A percentile compares a stretch with the other conserved stretches of the same genome.
Conservation (phyloP, 345 rosid genomes). For the Eucalyptus polyanthemos region DNA sequence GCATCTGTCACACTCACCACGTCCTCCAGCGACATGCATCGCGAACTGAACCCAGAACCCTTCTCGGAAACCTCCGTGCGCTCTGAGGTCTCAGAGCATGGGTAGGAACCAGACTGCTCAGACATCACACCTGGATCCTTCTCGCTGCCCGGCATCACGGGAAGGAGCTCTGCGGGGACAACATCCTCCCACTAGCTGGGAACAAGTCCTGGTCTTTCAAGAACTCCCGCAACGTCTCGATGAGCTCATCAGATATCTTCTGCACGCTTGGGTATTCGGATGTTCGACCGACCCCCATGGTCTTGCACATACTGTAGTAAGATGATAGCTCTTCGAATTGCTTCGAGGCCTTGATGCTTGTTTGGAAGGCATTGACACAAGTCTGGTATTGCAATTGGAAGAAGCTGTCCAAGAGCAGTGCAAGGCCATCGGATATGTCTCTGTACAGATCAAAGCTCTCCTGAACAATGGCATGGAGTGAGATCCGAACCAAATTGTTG, state of each 20-base stretch:
- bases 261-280: slow-evolving; percentile 80
- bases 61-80: slow-evolving; percentile 8
- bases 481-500: slow-evolving; percentile 34
- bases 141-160: not conserved
- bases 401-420: slow-evolving; percentile 52
- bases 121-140: not conserved
- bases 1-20: slow-evolving; percentile 22
- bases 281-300: slow-evolving; percentile 45
- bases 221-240: slow-evolving; percentile 70
- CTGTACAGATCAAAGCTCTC: slow-evolving; percentile 80
- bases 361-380: slow-evolving; percentile 50
- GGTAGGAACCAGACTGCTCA: slow-evolving; percentile 6
- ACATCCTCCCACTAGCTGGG: slow-evolving; percentile 7
- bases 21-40: slow-evolving; percentile 44
- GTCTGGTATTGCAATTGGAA: slow-evolving; percentile 56
- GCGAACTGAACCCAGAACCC: slow-evolving; percentile 24
- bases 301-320: slow-evolving; percentile 47
- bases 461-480: slow-evolving; percentile 37
- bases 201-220: slow-evolving; percentile 65
- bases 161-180: slow-evolving; percentile 10
- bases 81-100: slow-evolving; percentile 3
- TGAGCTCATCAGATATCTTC: slow-evolving; percentile 56
- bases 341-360: slow-evolving; percentile 45
- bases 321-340: slow-evolving; percentile 57
- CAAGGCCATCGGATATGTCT: slow-evolving; percentile 57